phyloP scores from a whole-genome alignment of 306 rosid genomes.

The Prunus mume region DNA sequence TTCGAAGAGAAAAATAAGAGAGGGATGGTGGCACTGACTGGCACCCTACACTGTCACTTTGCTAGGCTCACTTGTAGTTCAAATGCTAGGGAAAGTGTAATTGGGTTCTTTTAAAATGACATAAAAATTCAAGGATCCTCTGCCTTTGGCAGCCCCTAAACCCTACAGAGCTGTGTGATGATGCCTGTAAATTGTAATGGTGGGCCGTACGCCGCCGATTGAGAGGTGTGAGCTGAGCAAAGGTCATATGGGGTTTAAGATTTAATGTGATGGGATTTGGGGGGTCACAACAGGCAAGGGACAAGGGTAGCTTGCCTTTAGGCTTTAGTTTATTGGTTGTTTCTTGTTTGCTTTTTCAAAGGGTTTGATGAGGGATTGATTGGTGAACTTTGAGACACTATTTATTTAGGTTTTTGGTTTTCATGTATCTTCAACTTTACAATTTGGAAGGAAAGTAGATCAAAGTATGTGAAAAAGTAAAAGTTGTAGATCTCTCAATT shows the following conservation, averaged over 20 bases:
- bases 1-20: not conserved
- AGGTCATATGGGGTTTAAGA: not conserved
- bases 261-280: slow-evolving; percentile 23
- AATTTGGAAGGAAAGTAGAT: not conserved
- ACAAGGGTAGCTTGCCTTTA: not conserved
- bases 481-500: not conserved
- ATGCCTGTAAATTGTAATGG: not conserved
- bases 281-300: not conserved
- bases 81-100: not conserved
- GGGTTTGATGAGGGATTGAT: slow-evolving; percentile 20
- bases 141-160: too few relatives aligned
- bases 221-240: not conserved
- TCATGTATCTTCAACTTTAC: too few relatives aligned
- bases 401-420: not conserved
- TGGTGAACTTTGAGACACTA: not conserved
- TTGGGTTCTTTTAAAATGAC: not conserved
- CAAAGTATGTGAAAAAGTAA: not conserved
- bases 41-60: not conserved
- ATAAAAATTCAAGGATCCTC: not conserved
- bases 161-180: not conserved
- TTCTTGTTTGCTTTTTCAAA: not conserved
- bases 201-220: slow-evolving; percentile 43
- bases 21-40: not conserved
- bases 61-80: not conserved
- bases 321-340: not conserved